Percentiles rank a stretch among this genome's conserved stretches.
Conservation (phyloP, 73 alveolate genomes). For the Paramecium sexaurelia region DNA sequence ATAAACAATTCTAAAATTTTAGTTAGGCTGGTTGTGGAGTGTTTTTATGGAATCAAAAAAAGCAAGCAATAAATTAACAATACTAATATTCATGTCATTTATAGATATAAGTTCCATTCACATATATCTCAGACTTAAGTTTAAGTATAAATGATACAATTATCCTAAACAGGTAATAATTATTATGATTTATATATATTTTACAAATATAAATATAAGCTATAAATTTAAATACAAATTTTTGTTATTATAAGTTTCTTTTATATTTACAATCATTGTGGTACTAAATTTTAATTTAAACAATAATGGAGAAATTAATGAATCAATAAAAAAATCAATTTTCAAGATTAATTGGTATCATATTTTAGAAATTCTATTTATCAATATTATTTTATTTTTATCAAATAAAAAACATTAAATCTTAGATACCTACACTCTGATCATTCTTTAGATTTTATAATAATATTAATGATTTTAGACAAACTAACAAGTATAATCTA, state of each 20-base stretch:
- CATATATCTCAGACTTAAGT: background rate
- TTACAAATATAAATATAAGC: too few relatives aligned
- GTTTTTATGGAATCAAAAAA: background rate
- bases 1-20: background rate
- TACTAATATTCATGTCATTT: slow-evolving; percentile 1
- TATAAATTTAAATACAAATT: too few relatives aligned
- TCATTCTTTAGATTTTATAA: too few relatives aligned
- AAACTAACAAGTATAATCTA: background rate
- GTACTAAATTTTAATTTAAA: too few relatives aligned
- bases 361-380: background rate
- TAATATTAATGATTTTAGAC: background rate
- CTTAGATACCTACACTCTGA: background rate
- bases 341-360: background rate
- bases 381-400: background rate
- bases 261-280: too few relatives aligned
- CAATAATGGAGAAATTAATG: too few relatives aligned
- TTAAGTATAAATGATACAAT: background rate
- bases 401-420: background rate
- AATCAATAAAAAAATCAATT: background rate
- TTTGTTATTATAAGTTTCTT: too few relatives aligned
- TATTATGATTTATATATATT: background rate
- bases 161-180: background rate
- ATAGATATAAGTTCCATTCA: background rate
- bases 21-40: background rate
- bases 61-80: background rate